phyloP scores from a whole-genome alignment of 768 basidiomycete genomes.

The Cystofilobasidium macerans region DNA sequence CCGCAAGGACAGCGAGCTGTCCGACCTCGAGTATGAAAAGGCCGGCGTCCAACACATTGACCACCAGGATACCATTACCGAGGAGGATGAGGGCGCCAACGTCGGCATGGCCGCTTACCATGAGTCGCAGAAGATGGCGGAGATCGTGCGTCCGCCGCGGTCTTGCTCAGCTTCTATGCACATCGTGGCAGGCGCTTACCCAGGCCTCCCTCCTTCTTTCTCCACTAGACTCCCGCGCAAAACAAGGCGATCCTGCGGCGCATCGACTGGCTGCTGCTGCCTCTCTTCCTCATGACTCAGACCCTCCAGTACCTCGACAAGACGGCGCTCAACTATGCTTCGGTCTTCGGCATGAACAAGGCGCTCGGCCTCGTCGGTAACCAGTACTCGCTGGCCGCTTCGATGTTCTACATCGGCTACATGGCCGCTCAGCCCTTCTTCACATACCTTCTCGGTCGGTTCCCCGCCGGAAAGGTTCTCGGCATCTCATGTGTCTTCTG shows the following conservation, averaged over 20 bases:
- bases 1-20: neutral
- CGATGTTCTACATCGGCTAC: conserved; percentile 32
- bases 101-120: conserved; percentile 35
- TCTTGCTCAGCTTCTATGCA: neutral
- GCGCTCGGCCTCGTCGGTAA: conserved; percentile 33
- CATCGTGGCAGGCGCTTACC: neutral
- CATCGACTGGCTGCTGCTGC: conserved; percentile 37
- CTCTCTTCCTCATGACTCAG: conserved; percentile 37
- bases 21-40: conserved; percentile 10
- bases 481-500: conserved; percentile 37
- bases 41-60: conserved; percentile 28
- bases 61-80: conserved; percentile 28
- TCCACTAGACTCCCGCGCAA: conserved; percentile 32
- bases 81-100: conserved; percentile 33
- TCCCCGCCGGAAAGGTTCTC: conserved; percentile 35
- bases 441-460: conserved; percentile 35
- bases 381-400: conserved; percentile 30
- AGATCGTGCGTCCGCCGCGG: conserved; percentile 30
- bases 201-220: neutral
- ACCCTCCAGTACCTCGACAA: conserved; percentile 35
- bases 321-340: conserved; percentile 35
- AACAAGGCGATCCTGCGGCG: conserved; percentile 31
- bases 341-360: conserved; percentile 37
- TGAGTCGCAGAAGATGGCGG: conserved; percentile 32
- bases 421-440: conserved; percentile 34